Base-by-base conservation (phyloP, 331 rosid species). In the Arachis monticola region DNA sequence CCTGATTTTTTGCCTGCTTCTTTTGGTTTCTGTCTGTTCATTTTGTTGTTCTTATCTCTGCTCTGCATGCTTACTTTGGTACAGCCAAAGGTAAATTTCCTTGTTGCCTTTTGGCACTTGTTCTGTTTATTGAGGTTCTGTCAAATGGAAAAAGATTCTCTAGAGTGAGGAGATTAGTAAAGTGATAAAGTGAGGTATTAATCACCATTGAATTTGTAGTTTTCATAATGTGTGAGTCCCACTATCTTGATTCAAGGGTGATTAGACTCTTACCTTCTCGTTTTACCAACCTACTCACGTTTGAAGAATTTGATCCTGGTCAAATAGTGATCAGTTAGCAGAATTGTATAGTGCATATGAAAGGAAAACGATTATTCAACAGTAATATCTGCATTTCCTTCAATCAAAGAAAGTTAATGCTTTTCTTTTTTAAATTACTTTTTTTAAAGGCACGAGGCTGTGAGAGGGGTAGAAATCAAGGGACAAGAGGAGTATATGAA, bases 391-490 rank as follows among this genome's bases (percentile, higher is more conserved):
- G 64, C 68, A 64, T 69, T 71, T 79, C 58, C 40, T 56, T 70
- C 45, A 59, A 64, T 58, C 69, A 14, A 46, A 42, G 52, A 60
- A 31, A 56, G 77, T 10, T 78, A 35, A 67, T 62, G 50, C 53
- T 12, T 40, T 5, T 80, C 83, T 45, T 64, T 76, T 73, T 56
- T 58, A 35, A 35, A 35, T 22, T 22, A 22, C 40, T 35, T 35
- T 35, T 35, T 35, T 83, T 69, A 70, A 82, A 95, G 99, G 89
- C 71, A 67, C 57, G 87, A 67, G 67, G 85, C 50, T 69, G 78
- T 80, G 76, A 73, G 83, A 74, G 93, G 76, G 72, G 80, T 67
- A 5, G 73, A 74, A 8, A 66, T 67, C 79, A 77, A 83, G 67
- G 86, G 60, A 57, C 73, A 68, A 35, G 76, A 55, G 45, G 84